Evolutionary conservation across 2,329 filamentous ascomycete genomes (phyloP).

Genomic region (Cryphonectria radicalis): DNA sequence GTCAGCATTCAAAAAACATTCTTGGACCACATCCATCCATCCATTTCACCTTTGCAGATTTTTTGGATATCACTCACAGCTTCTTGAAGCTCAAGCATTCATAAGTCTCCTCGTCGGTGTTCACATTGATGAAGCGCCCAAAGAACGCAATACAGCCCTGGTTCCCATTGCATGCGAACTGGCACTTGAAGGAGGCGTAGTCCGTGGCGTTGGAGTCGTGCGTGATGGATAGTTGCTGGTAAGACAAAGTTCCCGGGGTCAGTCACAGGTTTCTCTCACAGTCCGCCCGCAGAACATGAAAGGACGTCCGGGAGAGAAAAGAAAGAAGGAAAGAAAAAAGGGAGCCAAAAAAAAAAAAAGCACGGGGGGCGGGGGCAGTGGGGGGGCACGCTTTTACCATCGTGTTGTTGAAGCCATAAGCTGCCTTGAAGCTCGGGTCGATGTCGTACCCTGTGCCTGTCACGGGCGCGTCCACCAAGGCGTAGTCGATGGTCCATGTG

Average conservation of each 20-base stretch:
- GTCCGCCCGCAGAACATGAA: neutral
- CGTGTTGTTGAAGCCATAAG: slow-evolving; percentile 23
- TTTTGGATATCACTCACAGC: slow-evolving; percentile 21
- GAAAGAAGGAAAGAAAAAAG: too few species aligned
- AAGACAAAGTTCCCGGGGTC: neutral
- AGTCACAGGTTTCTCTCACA: neutral
- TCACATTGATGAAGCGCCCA: slow-evolving; percentile 33
- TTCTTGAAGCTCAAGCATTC: slow-evolving; percentile 29
- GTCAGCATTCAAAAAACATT: neutral
- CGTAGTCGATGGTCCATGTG: slow-evolving; percentile 18
- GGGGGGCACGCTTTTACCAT: slow-evolving; percentile 17
- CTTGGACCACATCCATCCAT: neutral
- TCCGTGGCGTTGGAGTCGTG: slow-evolving; percentile 29
- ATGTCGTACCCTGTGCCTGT: slow-evolving; percentile 24
- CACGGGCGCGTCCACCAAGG: slow-evolving; percentile 15
- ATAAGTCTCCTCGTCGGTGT: slow-evolving; percentile 22
- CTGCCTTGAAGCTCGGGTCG: slow-evolving; percentile 16
- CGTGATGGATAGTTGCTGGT: slow-evolving; percentile 28
- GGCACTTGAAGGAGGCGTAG: slow-evolving; percentile 38
- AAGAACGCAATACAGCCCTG: slow-evolving; percentile 36
- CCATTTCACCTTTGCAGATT: neutral
- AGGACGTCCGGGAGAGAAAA: too few species aligned
- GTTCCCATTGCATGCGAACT: slow-evolving; percentile 37
- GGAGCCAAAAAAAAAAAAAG: too few species aligned
- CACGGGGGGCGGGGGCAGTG: neutral